Evolutionary conservation across 2,329 filamentous ascomycete genomes (phyloP), one percentile per base, ranked within the genome.

Genomic region (Fusarium sp.): DNA sequence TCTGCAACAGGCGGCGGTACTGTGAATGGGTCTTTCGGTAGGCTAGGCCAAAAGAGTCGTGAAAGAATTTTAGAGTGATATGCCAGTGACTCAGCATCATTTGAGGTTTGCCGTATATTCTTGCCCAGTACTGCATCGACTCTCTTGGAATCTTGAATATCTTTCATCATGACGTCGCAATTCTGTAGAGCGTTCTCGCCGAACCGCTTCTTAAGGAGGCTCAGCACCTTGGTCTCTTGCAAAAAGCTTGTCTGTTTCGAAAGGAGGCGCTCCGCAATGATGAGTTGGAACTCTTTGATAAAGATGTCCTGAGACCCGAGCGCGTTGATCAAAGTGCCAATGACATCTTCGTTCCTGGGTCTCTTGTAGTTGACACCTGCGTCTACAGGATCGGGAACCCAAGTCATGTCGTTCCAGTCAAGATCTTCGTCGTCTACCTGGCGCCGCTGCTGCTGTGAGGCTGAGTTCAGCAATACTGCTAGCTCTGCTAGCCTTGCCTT

Each of bases 101-200:
- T 60, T 3, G 64, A 57, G 15, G 58, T 39, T 36, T 47, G 57
- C 5, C 53, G 67, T 22, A 80, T 62, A 59, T 76, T 78, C 58
- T 84, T 85, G 42, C 89, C 84, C 46, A 97, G 89, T 14, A 86
- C 83, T 9, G 84, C 81, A 76, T 98, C 92, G 62, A 97, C 88
- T 42, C 88, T 87, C 64, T 87, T 86, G 2, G 94, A 97, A 75
- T 98, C 94, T 69, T 92, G 87, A 36, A 98, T 92, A 77, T 99
- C 96, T 68, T 92, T 93, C 59, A 99, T 88, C 96, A 99, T 99
- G 74, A 99, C 96, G 76, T 99, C 95, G 79, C 94, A 98, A 49
- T 93, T 92, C 77, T 98, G 96, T 45, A 99, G 83, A 17, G 93
- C 90, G 28, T 88, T 86, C 70, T 98, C 94, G 24, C 95, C 95